Conservation (phyloP, 345 rosid species). For the Salix viminalis region DNA sequence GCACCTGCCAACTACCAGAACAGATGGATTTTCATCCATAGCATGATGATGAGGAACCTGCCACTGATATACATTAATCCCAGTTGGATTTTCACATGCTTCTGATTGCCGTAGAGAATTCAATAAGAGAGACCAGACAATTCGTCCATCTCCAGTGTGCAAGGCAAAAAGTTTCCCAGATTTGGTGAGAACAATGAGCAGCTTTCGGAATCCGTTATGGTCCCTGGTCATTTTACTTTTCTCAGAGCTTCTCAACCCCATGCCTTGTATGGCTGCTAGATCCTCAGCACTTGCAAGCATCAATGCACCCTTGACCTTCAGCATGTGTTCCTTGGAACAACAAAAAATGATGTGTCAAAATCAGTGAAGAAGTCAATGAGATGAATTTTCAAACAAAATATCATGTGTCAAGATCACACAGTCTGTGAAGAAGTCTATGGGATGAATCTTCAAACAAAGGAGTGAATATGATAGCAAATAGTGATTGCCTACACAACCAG, state of each 20-base stretch:
- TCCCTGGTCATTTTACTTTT: slow-evolving; percentile 95
- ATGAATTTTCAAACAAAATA: no score
- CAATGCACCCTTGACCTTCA: slow-evolving; percentile 89
- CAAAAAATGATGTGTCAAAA: slow-evolving; percentile 24
- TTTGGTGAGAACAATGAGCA: slow-evolving; percentile 75
- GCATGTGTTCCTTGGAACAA: slow-evolving; percentile 67
- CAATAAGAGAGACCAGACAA: slow-evolving; percentile 86
- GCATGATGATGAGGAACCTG: slow-evolving; percentile 99
- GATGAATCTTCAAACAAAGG: neutral
- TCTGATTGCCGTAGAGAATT: slow-evolving; percentile 59
- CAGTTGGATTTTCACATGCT: slow-evolving; percentile 50
- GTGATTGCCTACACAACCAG: neutral
- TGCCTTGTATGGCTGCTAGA: slow-evolving; percentile 71
- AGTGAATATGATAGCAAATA: neutral
- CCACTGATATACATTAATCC: slow-evolving; percentile 76
- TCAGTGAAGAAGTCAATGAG: neutral
- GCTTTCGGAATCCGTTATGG: slow-evolving; percentile 95
- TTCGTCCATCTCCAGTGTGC: slow-evolving; percentile 92
- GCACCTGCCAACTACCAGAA: slow-evolving; percentile 79
- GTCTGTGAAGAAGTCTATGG: neutral
- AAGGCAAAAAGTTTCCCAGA: slow-evolving; percentile 85
- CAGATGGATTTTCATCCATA: slow-evolving; percentile 86
- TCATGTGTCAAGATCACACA: no score
- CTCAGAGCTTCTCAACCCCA: slow-evolving; percentile 82
- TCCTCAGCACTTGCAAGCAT: slow-evolving; percentile 97